Conservation (phyloP, 768 basidiomycete species). For the Russula sp. region DNA sequence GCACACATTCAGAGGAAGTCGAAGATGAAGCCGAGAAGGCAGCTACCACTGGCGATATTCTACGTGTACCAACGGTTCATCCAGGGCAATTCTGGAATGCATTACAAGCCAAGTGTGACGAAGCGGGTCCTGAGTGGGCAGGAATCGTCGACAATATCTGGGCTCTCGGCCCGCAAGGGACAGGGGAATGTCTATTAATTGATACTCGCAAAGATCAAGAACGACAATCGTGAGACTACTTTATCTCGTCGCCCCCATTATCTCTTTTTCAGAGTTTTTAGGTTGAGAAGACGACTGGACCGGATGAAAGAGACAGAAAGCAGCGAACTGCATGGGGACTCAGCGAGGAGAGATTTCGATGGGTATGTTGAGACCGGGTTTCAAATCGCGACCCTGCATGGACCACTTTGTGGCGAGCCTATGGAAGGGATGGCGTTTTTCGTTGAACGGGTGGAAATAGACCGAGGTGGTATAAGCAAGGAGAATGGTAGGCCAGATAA, state of each 20-base stretch:
- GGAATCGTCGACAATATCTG: constrained; percentile 69
- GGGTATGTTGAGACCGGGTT: constrained; percentile 89
- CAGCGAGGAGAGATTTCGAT: constrained; percentile 58
- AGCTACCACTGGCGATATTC: constrained; percentile 55
- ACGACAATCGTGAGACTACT: constrained; percentile 53
- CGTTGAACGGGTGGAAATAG: constrained; percentile 70
- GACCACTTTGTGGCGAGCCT: constrained; percentile 93
- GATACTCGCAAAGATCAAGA: constrained; percentile 56
- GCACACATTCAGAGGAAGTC: constrained; percentile 33
- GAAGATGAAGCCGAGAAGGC: constrained; percentile 43
- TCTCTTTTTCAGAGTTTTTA: constrained; percentile 34
- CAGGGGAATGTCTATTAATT: constrained; percentile 83
- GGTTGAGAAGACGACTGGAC: constrained; percentile 51
- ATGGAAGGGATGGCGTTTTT: constrained; percentile 92
- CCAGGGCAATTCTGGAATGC: constrained; percentile 79
- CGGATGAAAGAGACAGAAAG: constrained; percentile 38
- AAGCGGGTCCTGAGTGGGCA: constrained; percentile 77
- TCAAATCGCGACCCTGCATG: constrained; percentile 91
- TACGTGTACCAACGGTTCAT: constrained; percentile 59
- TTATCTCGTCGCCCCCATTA: constrained; percentile 18
- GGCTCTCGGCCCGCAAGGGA: constrained; percentile 88
- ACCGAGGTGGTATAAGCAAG: constrained; percentile 55
- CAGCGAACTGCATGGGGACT: constrained; percentile 30
- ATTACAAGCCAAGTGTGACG: constrained; percentile 58
- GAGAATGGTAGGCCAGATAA: constrained; percentile 55